Conservation (phyloP, 2,329 filamentous ascomycete species). For the Lecanoromycetidae sp. region DNA sequence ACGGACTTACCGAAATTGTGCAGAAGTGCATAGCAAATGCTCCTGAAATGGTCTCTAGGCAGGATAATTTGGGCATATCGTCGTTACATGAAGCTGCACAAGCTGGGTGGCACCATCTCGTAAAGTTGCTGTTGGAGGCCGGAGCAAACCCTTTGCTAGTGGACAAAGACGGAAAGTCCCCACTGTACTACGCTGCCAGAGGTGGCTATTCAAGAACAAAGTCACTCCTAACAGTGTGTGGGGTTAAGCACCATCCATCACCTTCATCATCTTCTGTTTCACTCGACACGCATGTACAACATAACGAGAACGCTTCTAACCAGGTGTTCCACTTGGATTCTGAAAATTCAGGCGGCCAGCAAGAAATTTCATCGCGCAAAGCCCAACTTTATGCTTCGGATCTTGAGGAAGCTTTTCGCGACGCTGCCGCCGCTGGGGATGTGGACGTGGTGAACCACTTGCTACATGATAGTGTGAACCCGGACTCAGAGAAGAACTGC, state of each 20-base stretch:
- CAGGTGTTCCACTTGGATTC: too few relatives aligned
- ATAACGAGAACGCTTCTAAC: background rate
- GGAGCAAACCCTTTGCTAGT: background rate
- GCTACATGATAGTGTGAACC: background rate
- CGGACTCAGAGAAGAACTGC: too few relatives aligned
- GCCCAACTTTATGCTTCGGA: background rate
- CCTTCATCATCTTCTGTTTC: background rate
- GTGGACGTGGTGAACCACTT: background rate
- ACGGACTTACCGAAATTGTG: background rate
- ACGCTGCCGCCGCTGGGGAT: background rate
- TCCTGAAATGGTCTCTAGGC: background rate
- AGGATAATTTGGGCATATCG: background rate
- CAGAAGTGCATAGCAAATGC: background rate
- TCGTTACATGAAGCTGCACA: background rate
- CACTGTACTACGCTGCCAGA: background rate
- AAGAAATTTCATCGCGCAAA: background rate
- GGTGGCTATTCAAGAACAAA: background rate
- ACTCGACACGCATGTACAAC: background rate
- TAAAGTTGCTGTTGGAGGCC: background rate
- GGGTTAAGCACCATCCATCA: background rate
- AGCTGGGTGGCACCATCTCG: background rate
- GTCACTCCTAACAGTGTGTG: background rate
- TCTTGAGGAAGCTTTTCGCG: background rate
- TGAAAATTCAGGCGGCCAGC: background rate
- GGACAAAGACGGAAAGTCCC: background rate